phyloP scores from a whole-genome alignment of 306 rosid species.

The Dalbergia cochinchinensis region DNA sequence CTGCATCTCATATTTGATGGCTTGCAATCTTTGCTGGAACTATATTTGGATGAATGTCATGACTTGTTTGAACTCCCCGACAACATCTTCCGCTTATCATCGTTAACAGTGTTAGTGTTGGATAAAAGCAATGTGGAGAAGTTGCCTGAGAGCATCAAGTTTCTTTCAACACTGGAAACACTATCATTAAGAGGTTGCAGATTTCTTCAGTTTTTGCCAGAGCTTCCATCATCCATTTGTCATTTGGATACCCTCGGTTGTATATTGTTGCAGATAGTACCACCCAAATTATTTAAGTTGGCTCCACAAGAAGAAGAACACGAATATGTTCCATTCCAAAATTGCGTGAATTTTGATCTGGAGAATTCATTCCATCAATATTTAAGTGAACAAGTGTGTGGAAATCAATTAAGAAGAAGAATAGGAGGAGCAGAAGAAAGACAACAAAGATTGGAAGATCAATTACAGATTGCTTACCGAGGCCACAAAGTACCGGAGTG shows the following conservation, averaged over 20 bases:
- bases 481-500: background rate
- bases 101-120: background rate
- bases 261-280: too few species aligned
- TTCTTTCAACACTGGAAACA: background rate
- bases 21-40: background rate
- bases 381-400: background rate
- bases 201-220: slow-evolving; percentile 42
- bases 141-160: slow-evolving; percentile 37
- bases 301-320: background rate
- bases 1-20: slow-evolving; percentile 24
- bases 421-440: too few species aligned
- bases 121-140: slow-evolving; percentile 17
- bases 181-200: background rate
- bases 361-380: too few species aligned
- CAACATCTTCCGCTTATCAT: background rate
- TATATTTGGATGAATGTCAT: background rate
- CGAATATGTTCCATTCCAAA: background rate
- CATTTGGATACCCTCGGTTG: slow-evolving; percentile 20
- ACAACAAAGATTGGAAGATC: background rate
- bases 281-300: background rate
- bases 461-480: background rate
- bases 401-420: too few species aligned
- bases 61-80: slow-evolving; percentile 20
- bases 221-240: slow-evolving; percentile 42
- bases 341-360: background rate